phyloP scores from a whole-genome alignment of 1,284 basidiomycete species.

The Cutaneotrichosporon curvatum region DNA sequence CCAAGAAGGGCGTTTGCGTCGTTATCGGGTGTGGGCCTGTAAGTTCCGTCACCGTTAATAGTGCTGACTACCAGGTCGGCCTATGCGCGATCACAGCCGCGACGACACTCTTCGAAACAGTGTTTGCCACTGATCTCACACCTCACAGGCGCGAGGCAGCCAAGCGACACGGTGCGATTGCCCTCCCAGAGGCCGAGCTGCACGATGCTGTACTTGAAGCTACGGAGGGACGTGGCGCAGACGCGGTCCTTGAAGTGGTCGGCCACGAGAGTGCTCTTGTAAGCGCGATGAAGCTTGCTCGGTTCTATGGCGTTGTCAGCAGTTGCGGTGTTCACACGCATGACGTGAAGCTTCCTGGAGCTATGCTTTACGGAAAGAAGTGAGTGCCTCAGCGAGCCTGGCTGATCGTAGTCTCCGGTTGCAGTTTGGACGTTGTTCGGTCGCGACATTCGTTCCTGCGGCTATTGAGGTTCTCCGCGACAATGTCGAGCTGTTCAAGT shows the following conservation, averaged over 20 bases:
- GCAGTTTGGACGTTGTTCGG: conserved; percentile 67
- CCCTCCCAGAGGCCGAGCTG: conserved; percentile 30
- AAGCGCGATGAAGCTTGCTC: conserved; percentile 69
- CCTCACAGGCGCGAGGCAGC: conserved; percentile 25
- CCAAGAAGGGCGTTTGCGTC: conserved; percentile 25
- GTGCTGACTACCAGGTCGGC: conserved; percentile 19
- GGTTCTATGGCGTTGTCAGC: conserved; percentile 71
- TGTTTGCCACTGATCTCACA: conserved; percentile 35
- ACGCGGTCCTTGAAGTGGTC: conserved; percentile 59
- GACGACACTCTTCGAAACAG: conserved; percentile 37
- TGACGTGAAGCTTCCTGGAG: conserved; percentile 36
- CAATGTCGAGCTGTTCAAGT: conserved; percentile 35
- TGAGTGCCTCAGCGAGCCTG: not conserved
- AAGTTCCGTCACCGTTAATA: conserved; percentile 1
- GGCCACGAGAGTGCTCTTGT: conserved; percentile 64
- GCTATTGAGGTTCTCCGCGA: conserved; percentile 59
- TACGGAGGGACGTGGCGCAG: conserved; percentile 47
- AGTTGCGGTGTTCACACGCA: conserved; percentile 62
- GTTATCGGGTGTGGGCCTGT: conserved; percentile 50
- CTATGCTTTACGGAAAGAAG: conserved; percentile 70
- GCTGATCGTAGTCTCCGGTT: conserved; percentile 19
- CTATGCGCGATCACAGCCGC: conserved; percentile 47
- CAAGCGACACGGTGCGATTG: conserved; percentile 42
- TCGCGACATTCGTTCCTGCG: conserved; percentile 65
- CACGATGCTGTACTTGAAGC: conserved; percentile 25